Percentiles rank a stretch among this genome's conserved stretches.
Evolutionary conservation across 495 filamentous ascomycete genomes (phyloP).

Genomic region (Viridothelium virens): DNA sequence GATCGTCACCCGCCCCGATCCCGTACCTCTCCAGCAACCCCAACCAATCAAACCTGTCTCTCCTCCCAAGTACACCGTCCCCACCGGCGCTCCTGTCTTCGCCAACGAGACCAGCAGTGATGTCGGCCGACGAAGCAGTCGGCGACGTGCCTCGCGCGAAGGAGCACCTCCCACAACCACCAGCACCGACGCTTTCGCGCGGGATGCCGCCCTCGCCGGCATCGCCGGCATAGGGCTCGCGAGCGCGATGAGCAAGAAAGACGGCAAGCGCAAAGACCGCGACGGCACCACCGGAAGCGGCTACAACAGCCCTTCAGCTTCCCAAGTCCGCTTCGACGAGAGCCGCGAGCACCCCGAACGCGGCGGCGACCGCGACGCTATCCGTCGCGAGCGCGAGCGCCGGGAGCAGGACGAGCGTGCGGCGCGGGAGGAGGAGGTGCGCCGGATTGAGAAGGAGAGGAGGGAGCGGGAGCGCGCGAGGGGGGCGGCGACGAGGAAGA

Average conservation of each 20-base stretch:
- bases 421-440: constrained; percentile 24
- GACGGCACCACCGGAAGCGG: background rate
- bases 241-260: background rate
- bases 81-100: constrained; percentile 32
- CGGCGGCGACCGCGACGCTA: background rate
- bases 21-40: constrained; percentile 34
- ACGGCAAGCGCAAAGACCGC: background rate
- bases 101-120: constrained; percentile 13
- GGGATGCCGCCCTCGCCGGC: constrained; percentile 30
- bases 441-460: constrained; percentile 19
- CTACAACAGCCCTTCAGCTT: background rate
- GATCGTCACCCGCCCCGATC: constrained; percentile 26
- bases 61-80: constrained; percentile 25
- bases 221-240: constrained; percentile 15
- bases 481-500: constrained; percentile 20
- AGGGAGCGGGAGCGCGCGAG: constrained; percentile 21
- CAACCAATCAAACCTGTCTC: constrained; percentile 34
- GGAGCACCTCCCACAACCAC: background rate
- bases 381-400: background rate
- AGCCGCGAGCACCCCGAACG: background rate
- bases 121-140: background rate
- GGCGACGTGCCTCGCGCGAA: background rate
- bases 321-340: constrained; percentile 8
- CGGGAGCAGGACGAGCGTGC: constrained; percentile 16
- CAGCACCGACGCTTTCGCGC: constrained; percentile 19